Conservation (phyloP, 108 stramenopile genomes). For the Pseudonitzschia multistriata region DNA sequence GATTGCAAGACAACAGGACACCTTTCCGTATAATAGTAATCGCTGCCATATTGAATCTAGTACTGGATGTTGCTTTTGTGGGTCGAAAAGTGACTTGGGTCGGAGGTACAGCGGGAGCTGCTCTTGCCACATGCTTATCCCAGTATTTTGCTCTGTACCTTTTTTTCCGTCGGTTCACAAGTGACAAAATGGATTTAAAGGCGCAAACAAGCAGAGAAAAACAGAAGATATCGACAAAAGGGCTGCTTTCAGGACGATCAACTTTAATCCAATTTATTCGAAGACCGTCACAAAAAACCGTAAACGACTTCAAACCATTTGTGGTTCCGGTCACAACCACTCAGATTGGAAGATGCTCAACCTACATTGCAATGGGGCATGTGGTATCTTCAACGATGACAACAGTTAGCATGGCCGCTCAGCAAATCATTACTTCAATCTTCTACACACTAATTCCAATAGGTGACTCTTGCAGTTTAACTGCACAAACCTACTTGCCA, state of each 20-base stretch:
- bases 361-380: slow-evolving; percentile 70
- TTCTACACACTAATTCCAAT: slow-evolving; percentile 67
- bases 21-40: slow-evolving; percentile 56
- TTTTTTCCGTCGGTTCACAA: neutral
- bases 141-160: slow-evolving; percentile 56
- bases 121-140: slow-evolving; percentile 68
- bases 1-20: slow-evolving; percentile 53
- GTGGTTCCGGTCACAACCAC: slow-evolving; percentile 68
- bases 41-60: slow-evolving; percentile 63
- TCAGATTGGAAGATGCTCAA: slow-evolving; percentile 60
- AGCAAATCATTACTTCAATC: slow-evolving; percentile 62
- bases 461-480: slow-evolving; percentile 57
- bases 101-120: slow-evolving; percentile 71
- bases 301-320: slow-evolving; percentile 51
- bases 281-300: slow-evolving; percentile 19
- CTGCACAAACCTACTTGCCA: slow-evolving; percentile 69
- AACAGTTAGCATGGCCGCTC: slow-evolving; percentile 63
- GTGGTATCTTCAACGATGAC: slow-evolving; percentile 59
- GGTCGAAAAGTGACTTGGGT: slow-evolving; percentile 32
- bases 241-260: slow-evolving; percentile 28
- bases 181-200: neutral
- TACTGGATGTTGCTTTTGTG: slow-evolving; percentile 57
- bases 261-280: slow-evolving; percentile 25
- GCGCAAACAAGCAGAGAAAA: neutral
- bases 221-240: slow-evolving; percentile 12